These are phyloP conservation scores for Trichophyton equinum DNA, from an alignment of 2,329 filamentous ascomycete genomes.

Conservation along the genomic window DNA sequence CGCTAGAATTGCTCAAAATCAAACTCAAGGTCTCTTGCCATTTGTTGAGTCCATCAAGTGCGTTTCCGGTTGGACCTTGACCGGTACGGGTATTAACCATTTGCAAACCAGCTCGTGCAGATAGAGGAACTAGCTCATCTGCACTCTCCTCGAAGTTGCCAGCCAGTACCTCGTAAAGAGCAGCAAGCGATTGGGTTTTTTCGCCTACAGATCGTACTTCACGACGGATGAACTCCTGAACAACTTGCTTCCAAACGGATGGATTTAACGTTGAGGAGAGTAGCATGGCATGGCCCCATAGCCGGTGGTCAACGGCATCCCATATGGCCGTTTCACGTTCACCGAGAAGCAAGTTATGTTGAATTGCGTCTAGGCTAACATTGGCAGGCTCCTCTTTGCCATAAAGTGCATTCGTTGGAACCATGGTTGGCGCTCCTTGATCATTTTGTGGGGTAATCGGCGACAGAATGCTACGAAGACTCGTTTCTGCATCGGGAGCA, in stretches of 20 bases:
- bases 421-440: not conserved
- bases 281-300: slow-evolving; percentile 95
- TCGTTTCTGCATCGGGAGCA: slow-evolving; percentile 55
- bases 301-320: slow-evolving; percentile 78
- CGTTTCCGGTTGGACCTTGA: slow-evolving; percentile 53
- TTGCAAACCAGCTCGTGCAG: slow-evolving; percentile 81
- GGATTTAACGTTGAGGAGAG: slow-evolving; percentile 61
- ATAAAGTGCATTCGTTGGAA: not conserved
- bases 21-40: slow-evolving; percentile 86
- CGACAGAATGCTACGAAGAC: slow-evolving; percentile 61
- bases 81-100: slow-evolving; percentile 63
- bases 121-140: slow-evolving; percentile 86
- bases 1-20: slow-evolving; percentile 75
- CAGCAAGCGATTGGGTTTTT: slow-evolving; percentile 76
- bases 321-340: slow-evolving; percentile 86
- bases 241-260: slow-evolving; percentile 75
- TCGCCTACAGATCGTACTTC: slow-evolving; percentile 75
- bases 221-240: slow-evolving; percentile 88
- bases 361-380: slow-evolving; percentile 9
- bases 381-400: slow-evolving; percentile 9
- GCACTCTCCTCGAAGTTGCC: slow-evolving; percentile 91
- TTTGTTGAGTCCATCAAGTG: slow-evolving; percentile 73
- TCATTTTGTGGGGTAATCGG: slow-evolving; percentile 39
- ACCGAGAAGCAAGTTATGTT: slow-evolving; percentile 51
- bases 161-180: slow-evolving; percentile 84